phyloP scores from a whole-genome alignment of 176 grass and related monocot species.

The Saccharum spontaneum region DNA sequence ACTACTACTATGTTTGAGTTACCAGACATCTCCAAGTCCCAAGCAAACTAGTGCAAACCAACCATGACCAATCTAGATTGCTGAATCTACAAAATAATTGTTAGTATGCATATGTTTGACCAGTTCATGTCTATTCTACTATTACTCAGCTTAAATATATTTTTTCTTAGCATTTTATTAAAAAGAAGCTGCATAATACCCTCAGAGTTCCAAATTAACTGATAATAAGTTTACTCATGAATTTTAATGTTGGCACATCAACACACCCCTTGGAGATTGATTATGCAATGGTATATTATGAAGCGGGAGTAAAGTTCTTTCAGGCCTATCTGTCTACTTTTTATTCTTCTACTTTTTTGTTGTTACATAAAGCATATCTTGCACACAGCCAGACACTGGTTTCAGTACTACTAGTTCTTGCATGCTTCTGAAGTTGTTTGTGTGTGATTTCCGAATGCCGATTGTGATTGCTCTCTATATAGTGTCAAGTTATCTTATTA shows the following conservation, averaged over 20 bases:
- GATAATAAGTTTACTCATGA: not conserved
- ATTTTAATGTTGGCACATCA: not conserved
- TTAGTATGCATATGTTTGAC: not conserved
- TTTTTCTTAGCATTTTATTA: not conserved
- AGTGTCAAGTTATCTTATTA: no score
- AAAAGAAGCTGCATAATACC: not conserved
- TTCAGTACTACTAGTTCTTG: not conserved
- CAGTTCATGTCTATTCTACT: not conserved
- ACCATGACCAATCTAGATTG: no score
- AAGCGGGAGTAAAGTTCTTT: no score
- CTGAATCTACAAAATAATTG: no score
- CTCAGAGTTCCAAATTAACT: not conserved
- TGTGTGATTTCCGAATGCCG: not conserved
- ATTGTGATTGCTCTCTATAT: no score
- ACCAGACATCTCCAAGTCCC: no score
- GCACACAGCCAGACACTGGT: not conserved
- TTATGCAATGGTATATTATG: no score
- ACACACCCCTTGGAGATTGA: no score
- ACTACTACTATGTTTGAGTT: no score
- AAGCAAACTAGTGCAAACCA: no score
- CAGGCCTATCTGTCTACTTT: not conserved
- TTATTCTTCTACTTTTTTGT: not conserved
- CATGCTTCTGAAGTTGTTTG: not conserved
- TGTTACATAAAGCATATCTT: not conserved
- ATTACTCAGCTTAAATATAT: not conserved